Percentiles rank a stretch among this genome's conserved stretches.
phyloP scores from a whole-genome alignment of 129 eudicot genomes.

The Tagetes erecta region DNA sequence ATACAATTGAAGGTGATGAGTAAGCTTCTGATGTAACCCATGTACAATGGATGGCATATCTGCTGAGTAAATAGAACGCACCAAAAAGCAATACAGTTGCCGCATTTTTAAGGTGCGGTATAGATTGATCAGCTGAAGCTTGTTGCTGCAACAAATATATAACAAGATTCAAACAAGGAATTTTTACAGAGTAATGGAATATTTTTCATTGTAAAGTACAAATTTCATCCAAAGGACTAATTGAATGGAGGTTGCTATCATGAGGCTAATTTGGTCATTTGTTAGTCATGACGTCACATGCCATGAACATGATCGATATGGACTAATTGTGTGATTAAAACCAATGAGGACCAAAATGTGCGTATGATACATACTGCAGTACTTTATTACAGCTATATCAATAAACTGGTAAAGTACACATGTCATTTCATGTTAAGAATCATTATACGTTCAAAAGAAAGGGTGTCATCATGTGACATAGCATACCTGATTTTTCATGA shows the following conservation, averaged over 20 bases:
- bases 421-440: neutral
- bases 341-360: neutral
- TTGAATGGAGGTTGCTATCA: neutral
- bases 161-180: neutral
- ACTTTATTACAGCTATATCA: neutral
- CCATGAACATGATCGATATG: neutral
- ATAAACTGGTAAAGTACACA: neutral
- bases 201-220: neutral
- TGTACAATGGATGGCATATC: slow-evolving; percentile 85
- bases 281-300: neutral
- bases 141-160: slow-evolving; percentile 41
- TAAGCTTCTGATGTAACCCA: slow-evolving; percentile 99
- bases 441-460: neutral
- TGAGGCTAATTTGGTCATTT: neutral
- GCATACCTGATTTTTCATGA: neutral
- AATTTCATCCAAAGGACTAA: neutral
- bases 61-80: slow-evolving; percentile 80
- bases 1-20: slow-evolving; percentile 96
- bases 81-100: slow-evolving; percentile 83
- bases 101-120: slow-evolving; percentile 73
- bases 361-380: neutral
- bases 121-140: slow-evolving; percentile 76
- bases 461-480: neutral
- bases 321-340: neutral
- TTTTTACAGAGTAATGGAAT: neutral